Evolutionary conservation across 768 basidiomycete species (phyloP), one percentile per base, ranked within the genome.

Genomic region (Podaxis sp.): DNA sequence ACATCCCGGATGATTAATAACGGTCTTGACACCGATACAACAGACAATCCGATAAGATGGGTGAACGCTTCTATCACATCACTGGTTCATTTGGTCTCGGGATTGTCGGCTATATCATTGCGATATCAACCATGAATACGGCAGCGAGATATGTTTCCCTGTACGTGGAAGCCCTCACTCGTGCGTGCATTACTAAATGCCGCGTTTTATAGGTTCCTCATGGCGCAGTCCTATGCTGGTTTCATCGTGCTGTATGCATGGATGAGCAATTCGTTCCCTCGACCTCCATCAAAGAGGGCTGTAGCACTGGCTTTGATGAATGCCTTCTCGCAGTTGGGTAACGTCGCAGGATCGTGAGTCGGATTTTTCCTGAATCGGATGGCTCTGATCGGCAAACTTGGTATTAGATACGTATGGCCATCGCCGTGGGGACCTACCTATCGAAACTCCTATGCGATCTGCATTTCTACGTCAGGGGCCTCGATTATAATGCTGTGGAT

Each of bases 241-340:
- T 89, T 88, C 74, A 79, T 90, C 63, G 82, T 85, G 58, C 82
- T 90, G 48, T 76, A 76, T 64, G 76, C 81, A 19, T 84, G 82
- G 82, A 75, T 79, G 60, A 78, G 77, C 70, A 80, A 80, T 65
- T 78, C 76, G 17, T 75, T 96, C 75, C 85, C 92, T 28, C 84
- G 84, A 19, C 89, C 94, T 26, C 82, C 92, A 5, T 86, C 91
- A 44, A 94, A 94, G 74, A 87, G 93, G 9, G 90, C 93, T 12
- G 88, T 93, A 19, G 87, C 91, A 6, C 79, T 95, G 63, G 93
- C 91, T 11, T 77, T 90, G 68, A 84, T 93, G 70, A 92, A 94
- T 73, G 86, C 88, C 28, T 90, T 90, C 73, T 87, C 88, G 33
- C 88, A 92, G 70, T 79, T 95, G 28, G 95, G 94, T 4, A 96